Percentiles rank a stretch among this genome's conserved stretches.
Conservation (phyloP, 495 filamentous ascomycete species). For the Aspergillus campestris region DNA sequence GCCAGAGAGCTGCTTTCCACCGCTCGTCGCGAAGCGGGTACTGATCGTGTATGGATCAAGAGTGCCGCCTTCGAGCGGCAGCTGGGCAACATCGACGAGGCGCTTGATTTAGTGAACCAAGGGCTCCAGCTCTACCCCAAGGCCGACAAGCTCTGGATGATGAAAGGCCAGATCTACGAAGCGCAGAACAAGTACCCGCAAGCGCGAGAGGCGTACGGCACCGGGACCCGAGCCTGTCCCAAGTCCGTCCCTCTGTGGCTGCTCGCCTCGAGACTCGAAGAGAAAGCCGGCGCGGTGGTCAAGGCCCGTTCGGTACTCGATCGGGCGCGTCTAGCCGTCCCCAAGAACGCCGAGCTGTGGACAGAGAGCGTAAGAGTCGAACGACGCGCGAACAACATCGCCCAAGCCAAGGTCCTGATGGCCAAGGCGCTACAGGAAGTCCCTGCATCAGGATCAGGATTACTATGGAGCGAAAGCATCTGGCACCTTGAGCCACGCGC, state of each 20-base stretch:
- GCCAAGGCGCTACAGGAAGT: slow-evolving; percentile 85
- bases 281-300: slow-evolving; percentile 72
- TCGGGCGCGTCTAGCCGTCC: slow-evolving; percentile 73
- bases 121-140: slow-evolving; percentile 82
- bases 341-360: slow-evolving; percentile 80
- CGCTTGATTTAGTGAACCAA: slow-evolving; percentile 79
- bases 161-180: slow-evolving; percentile 97
- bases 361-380: slow-evolving; percentile 88
- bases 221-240: slow-evolving; percentile 78
- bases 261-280: slow-evolving; percentile 78
- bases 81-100: slow-evolving; percentile 65
- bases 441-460: slow-evolving; percentile 81
- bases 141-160: slow-evolving; percentile 89
- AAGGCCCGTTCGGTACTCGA: slow-evolving; percentile 91
- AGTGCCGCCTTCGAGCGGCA: slow-evolving; percentile 86
- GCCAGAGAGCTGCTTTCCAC: slow-evolving; percentile 72
- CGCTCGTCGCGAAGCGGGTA: slow-evolving; percentile 78
- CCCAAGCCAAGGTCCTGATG: slow-evolving; percentile 84
- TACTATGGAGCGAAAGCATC: slow-evolving; percentile 90
- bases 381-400: slow-evolving; percentile 73
- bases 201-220: slow-evolving; percentile 84
- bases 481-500: slow-evolving; percentile 87
- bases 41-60: slow-evolving; percentile 95
- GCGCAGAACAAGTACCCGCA: slow-evolving; percentile 64
- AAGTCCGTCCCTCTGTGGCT: slow-evolving; percentile 83